Evolutionary conservation across 1,284 basidiomycete genomes (phyloP), one percentile per base, ranked within the genome.

Genomic region (Erythrobasidium hasegawianum): DNA sequence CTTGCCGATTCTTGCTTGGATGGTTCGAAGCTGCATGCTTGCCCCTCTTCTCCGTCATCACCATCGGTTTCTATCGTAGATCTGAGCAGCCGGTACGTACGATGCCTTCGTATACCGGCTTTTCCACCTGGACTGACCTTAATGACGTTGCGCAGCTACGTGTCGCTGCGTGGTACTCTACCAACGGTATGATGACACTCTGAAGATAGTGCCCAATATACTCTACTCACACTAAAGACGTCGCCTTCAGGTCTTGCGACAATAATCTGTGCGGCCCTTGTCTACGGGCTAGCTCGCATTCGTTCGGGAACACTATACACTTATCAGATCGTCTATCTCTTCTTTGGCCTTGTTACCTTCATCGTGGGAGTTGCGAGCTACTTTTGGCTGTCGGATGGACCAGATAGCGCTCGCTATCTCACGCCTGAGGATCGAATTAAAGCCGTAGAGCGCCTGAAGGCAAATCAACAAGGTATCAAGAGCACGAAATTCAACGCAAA

Each of bases 311-410:
- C 68, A 54, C 70, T 79, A 18, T 68, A 74, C 54, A 64, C 72
- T 24, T 79, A 78, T 73, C 77, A 79, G 64, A 69, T 77, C 38
- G 72, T 79, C 64, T 79, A 78, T 74, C 72, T 80, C 49, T 67
- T 78, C 55, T 72, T 72, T 60, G 76, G 76, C 24, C 59, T 76
- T 59, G 68, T 78, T 57, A 79, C 79, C 13, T 70, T 77, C 67
- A 2, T 78, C 29, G 73, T 76, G 10, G 76, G 74, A 8, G 41
- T 78, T 53, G 70, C 77, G 55, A 56, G 38, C 40, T 62, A 56
- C 43, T 68, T 24, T 20, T 47, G 50, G 20, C 69, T 79, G 65
- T 76, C 78, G 69, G 74, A 75, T 52, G 39, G 38, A 8, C 73
- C 78, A 40, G 71, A 72, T 2, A 68, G 71, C 0, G 79, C 79